Evolutionary conservation across 1,139 yeast species (phyloP), one percentile per base, ranked within the genome.

Genomic region (Zygoascus hellenicus): DNA sequence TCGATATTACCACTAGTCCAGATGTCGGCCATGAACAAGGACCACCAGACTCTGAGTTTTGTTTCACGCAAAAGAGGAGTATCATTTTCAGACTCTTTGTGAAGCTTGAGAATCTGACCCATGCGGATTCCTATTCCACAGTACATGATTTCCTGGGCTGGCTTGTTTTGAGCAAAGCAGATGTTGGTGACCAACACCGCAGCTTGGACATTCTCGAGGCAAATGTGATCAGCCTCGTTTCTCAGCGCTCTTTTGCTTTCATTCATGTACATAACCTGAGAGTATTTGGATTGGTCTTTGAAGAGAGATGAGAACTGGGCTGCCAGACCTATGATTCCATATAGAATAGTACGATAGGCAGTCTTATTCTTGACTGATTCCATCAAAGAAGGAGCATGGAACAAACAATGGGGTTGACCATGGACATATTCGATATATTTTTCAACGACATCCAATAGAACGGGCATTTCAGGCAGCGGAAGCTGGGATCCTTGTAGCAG

Each of bases 131-230:
- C 48, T 10, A 45, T 39, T 11, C 39, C 38, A 22, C 22, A 17
- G 29, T 40, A 45, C 28, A 41, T 32, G 22, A 39, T 32, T 14
- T 45, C 48, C 14, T 19, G 22, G 9, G 17, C 29, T 2, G 41
- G 45, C 10, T n/a, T 10, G 26, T 17, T 31, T 13, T 34, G 38
- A 9, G 48, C 33, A 29, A 45, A 39, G 19, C 45, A 38, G n/a
- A 39, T 33, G 22, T 40, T 39, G 14, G 41, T 22, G 13, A 40
- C 37, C 15, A 45, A n/a, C 9, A 45, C 37, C 2, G 39, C 38
- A 13, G 48, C 48, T 26, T 45, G 48, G 26, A 40, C 33, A 39
- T 45, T 45, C 26, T 39, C 48, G 5, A 45, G 38, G 34, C 48
- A 45, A 3, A 45, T 14, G 33, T 45, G 40, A 13, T 45, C 48